Evolutionary conservation across 1,284 basidiomycete genomes (phyloP).

Genomic region (Takashimella tepidaria): DNA sequence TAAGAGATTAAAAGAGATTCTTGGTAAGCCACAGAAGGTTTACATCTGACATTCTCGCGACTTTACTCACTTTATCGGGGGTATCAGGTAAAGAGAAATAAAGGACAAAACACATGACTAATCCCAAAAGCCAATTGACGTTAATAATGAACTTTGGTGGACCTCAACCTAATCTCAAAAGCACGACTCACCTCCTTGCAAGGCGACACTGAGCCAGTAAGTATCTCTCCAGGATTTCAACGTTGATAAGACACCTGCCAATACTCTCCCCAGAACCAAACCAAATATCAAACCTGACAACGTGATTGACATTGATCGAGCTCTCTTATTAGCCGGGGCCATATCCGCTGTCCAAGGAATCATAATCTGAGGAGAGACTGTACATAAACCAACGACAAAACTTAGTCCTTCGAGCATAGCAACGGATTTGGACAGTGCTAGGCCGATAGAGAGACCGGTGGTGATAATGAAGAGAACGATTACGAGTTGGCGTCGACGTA

Average conservation of each 20-base stretch:
- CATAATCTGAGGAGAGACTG: constrained; percentile 53
- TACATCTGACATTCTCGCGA: neutral
- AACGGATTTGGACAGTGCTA: constrained; percentile 54
- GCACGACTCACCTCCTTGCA: constrained; percentile 39
- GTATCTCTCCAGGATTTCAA: constrained; percentile 60
- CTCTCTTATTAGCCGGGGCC: constrained; percentile 59
- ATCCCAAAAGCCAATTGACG: constrained; percentile 42
- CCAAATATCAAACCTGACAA: constrained; percentile 64
- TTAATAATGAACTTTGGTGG: neutral
- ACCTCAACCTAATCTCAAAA: neutral
- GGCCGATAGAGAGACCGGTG: constrained; percentile 55
- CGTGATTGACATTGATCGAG: constrained; percentile 61
- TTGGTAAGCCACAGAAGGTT: neutral
- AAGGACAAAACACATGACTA: constrained; percentile 52
- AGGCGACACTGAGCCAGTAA: constrained; percentile 61
- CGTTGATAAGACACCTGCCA: constrained; percentile 62
- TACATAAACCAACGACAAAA: constrained; percentile 57
- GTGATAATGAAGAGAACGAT: constrained; percentile 53
- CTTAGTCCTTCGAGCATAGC: constrained; percentile 56
- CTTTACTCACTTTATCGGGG: constrained; percentile 52
- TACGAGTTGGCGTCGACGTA: constrained; percentile 56
- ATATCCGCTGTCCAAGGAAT: constrained; percentile 63
- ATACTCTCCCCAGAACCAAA: constrained; percentile 62
- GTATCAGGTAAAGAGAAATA: constrained; percentile 65
- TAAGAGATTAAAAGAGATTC: no score